Evolutionary conservation across 257 asterid genomes (phyloP).

Genomic region (Thymus mandschuricus): DNA sequence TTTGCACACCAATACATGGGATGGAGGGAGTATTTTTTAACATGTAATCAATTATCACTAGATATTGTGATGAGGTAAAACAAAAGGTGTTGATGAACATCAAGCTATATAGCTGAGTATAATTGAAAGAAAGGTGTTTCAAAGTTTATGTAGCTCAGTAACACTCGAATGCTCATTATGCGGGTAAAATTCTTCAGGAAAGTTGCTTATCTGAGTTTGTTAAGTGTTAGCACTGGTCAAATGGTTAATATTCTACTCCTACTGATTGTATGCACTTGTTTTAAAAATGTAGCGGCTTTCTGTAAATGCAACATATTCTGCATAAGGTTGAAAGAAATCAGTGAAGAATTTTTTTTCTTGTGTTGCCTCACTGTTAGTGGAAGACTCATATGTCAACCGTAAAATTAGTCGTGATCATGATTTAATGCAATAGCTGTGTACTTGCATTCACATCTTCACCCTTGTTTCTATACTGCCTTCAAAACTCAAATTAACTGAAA

Average conservation of each 20-base stretch:
- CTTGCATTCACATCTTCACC: constrained; percentile 3
- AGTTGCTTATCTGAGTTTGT: background rate
- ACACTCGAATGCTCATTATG: background rate
- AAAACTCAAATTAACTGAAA: background rate
- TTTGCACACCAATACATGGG: too few relatives aligned
- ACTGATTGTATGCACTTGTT: background rate
- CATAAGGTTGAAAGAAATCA: background rate
- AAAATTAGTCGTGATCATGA: background rate
- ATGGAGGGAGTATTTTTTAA: background rate
- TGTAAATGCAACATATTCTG: background rate
- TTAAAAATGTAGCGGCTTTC: background rate
- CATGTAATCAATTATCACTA: background rate
- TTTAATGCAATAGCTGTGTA: background rate
- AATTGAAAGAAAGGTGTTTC: background rate
- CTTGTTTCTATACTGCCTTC: background rate
- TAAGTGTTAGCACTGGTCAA: constrained; percentile 8
- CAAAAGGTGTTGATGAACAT: background rate
- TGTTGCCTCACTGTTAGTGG: background rate
- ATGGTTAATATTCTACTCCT: background rate
- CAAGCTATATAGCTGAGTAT: background rate
- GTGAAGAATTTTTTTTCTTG: background rate
- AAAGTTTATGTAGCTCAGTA: background rate
- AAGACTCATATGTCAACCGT: background rate
- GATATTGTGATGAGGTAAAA: background rate
- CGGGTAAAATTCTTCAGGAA: background rate